Evolutionary conservation across 768 basidiomycete genomes (phyloP), one percentile per base, ranked within the genome.

Genomic region (Suillus bovinus): DNA sequence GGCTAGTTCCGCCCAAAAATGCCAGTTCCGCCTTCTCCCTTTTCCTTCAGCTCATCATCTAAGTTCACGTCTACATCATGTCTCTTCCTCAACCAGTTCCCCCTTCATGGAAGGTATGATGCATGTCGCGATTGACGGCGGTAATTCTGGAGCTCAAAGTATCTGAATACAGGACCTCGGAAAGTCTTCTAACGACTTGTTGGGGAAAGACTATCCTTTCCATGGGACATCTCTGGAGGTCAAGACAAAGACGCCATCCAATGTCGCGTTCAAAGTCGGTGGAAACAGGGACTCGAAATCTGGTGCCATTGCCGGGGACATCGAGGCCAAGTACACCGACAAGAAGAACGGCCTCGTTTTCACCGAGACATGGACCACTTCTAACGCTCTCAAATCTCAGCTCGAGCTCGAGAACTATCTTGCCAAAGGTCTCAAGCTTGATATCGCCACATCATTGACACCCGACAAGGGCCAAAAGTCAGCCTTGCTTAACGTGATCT

Each of bases 361-460:
- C 84, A 99, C 97, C 69, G 85, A 96, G 81, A 85, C 91, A 61
- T 99, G 97, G 97, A 94, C 93, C 60, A 98, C 96, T 72, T 70
- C 86, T 75, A 99, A 99, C 83, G 78, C 89, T 73, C 90, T 99
- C 82, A 90, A 90, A 76, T 90, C 90, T 68, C 87, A 90, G 76
- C 77, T 98, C 67, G 97, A 99, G 84, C 82, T 99, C 74, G 95
- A 99, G 79, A 95, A 98, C 83, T 89, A 94, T 81, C 86, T 99
- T 74, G 94, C 96, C 70, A 91, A 95, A 81, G 97, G 96, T 65
- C 87, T 99, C 81, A 99, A 99, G 83, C 81, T 99, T 73, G 96
- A 98, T 76, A 76, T 98, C 61, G 81, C 81, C 72, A 90, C 93
- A 67, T 83, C 88, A 47, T 85, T 99, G 68, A 81, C 88, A 68